Base-by-base conservation (phyloP, 805 yeast genomes). In the Starmerella sirachaensis region DNA sequence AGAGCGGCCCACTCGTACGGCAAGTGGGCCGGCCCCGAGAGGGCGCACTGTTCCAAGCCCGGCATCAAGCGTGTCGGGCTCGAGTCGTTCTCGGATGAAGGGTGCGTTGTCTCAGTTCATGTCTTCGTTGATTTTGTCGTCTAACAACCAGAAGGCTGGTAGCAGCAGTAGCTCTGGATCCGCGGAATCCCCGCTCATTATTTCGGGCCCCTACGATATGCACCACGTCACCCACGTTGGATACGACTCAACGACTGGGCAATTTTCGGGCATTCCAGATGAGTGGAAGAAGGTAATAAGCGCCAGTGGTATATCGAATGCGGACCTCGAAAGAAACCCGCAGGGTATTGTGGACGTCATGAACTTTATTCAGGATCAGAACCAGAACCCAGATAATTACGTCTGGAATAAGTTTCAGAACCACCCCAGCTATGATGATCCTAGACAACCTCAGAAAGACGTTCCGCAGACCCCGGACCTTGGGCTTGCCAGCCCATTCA, bases 161-260 rank as follows among this genome's bases (percentile, higher is more conserved):
- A 31, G 26, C 26, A 21, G 29, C 23, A 14, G 25, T 1, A 16
- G 11, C 28, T 5, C 35, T 4, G 38, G 24, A 18, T 31, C 40
- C 24, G 42, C 42, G 3, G 31, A 33, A 21, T n/a, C 35, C 14
- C 12, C 8, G 16, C 29, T 31, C 11, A 29, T 35, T 10, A 91
- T 88, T 35, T 81, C 94, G n/a, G 77, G 84, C 0, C 98, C 98
- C 0, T 84, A 78, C 57, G 84, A 83, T 52, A 79, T 91, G 13
- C 77, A 82, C 53, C 94, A 86, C 54, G 78, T 84, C 24, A 84
- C 91, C n/a, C 97, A 91, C 56, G 97, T 91, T 8, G 95, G 94
- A 22, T 77, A 80, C 41, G 93, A 88, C 56, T 64, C 73, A 10
- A 74, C 72, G 47, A 76, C 88, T 13, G 95, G 95, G 11, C 77